A percentile compares a stretch with the other conserved stretches of the same genome.
phyloP scores from a whole-genome alignment of 441 rosid species.

The Populus hybrid region DNA sequence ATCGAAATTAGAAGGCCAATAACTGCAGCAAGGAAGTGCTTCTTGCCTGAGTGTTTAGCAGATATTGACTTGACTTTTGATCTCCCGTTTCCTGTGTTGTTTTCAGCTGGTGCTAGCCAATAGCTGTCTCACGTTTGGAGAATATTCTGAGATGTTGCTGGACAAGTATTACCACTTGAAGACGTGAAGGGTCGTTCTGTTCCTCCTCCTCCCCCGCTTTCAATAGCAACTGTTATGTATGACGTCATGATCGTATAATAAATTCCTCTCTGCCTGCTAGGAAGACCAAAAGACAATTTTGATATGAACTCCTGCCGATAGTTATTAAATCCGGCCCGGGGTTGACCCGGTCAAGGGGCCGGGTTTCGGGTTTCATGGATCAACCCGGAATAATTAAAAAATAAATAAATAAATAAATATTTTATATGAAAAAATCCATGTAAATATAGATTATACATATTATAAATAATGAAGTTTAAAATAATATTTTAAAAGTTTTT shows the following conservation, averaged over 20 bases:
- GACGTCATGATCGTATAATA: neutral
- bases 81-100: constrained; percentile 7
- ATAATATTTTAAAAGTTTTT: too few relatives aligned
- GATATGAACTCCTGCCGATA: too few relatives aligned
- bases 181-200: constrained; percentile 17
- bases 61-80: neutral
- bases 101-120: constrained; percentile 54
- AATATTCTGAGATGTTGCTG: constrained; percentile 71
- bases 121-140: constrained; percentile 67
- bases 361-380: too few relatives aligned
- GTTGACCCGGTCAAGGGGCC: too few relatives aligned
- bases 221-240: neutral
- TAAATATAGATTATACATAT: too few relatives aligned
- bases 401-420: too few relatives aligned
- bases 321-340: too few relatives aligned
- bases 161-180: constrained; percentile 76
- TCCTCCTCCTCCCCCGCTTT: neutral
- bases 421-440: too few relatives aligned
- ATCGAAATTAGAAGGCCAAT: neutral
- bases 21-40: neutral
- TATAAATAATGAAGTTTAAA: too few relatives aligned
- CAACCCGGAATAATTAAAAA: too few relatives aligned
- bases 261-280: neutral
- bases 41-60: neutral
- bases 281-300: neutral